Conservation (phyloP, 805 yeast species). For the Lachancea thermotolerans region DNA sequence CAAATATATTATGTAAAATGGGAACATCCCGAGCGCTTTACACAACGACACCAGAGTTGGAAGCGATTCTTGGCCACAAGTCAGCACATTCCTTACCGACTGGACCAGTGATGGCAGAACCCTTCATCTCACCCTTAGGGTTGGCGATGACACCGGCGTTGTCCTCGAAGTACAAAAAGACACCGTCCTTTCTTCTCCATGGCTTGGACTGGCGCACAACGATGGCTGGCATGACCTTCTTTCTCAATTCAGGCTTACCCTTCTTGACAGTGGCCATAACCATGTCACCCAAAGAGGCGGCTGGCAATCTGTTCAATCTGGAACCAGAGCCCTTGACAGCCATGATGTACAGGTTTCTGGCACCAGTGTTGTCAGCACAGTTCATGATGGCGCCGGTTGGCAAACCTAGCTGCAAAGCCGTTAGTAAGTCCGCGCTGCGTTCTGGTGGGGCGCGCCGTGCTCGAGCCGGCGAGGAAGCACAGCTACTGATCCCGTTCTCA, state of each 20-base stretch:
- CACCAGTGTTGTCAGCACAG: conserved; percentile 99
- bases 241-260: conserved; percentile 99
- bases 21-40: conserved; percentile 37
- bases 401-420: conserved; percentile 74
- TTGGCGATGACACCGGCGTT: conserved; percentile 99
- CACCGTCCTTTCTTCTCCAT: conserved; percentile 99
- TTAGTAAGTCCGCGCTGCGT: conserved; percentile 10
- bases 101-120: conserved; percentile 99
- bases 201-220: conserved; percentile 99
- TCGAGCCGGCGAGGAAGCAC: no score
- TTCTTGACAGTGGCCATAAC: conserved; percentile 99
- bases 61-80: conserved; percentile 99
- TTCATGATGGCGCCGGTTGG: conserved; percentile 99
- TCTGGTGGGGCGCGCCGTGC: no score
- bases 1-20: conserved; percentile 6
- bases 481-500: not conserved
- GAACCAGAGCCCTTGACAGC: conserved; percentile 99
- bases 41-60: conserved; percentile 99
- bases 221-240: conserved; percentile 99
- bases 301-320: conserved; percentile 99
- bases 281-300: conserved; percentile 99
- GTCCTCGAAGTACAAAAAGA: conserved; percentile 98
- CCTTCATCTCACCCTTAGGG: conserved; percentile 99
- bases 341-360: conserved; percentile 96
- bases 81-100: conserved; percentile 99